phyloP scores from a whole-genome alignment of 2,329 filamentous ascomycete genomes.

The Pleoardoris graminearum region DNA sequence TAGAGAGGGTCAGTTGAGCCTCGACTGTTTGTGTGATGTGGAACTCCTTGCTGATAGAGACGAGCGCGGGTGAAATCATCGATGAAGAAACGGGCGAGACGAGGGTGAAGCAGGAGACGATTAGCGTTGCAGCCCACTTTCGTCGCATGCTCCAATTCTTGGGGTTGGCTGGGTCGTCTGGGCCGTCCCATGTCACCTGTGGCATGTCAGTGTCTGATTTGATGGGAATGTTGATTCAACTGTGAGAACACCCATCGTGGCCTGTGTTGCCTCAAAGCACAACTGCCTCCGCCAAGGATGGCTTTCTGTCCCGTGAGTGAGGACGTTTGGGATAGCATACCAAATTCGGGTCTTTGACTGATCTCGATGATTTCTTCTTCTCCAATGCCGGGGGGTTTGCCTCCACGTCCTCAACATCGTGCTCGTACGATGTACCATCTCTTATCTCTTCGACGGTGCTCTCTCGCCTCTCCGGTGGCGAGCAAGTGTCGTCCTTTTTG shows the following conservation, averaged over 20 bases:
- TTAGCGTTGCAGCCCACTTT: slow-evolving; percentile 52
- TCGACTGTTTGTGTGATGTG: slow-evolving; percentile 38
- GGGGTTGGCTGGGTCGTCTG: slow-evolving; percentile 52
- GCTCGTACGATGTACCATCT: slow-evolving; percentile 34
- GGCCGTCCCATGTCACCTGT: slow-evolving; percentile 52
- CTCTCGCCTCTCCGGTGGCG: slow-evolving; percentile 11
- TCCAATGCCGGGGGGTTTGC: slow-evolving; percentile 21
- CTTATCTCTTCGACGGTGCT: slow-evolving; percentile 32
- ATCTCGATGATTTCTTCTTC: slow-evolving; percentile 29
- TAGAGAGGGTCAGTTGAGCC: slow-evolving; percentile 41
- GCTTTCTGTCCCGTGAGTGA: too few species aligned
- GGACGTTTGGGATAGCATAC: slow-evolving; percentile 17
- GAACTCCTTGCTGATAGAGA: slow-evolving; percentile 38
- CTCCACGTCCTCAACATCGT: slow-evolving; percentile 42
- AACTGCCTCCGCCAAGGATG: too few species aligned
- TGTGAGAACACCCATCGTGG: neutral
- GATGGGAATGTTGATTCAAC: neutral
- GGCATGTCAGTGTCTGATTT: slow-evolving; percentile 5
- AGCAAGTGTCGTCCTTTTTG: slow-evolving; percentile 20
- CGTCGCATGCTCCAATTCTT: slow-evolving; percentile 51
- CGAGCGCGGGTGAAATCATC: slow-evolving; percentile 45
- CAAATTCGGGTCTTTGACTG: slow-evolving; percentile 40
- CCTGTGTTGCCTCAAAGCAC: too few species aligned
- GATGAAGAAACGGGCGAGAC: slow-evolving; percentile 47
- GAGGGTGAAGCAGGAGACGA: slow-evolving; percentile 48